Conservation (phyloP, 106 monocot genomes). For the Dendrobium huoshanense region DNA sequence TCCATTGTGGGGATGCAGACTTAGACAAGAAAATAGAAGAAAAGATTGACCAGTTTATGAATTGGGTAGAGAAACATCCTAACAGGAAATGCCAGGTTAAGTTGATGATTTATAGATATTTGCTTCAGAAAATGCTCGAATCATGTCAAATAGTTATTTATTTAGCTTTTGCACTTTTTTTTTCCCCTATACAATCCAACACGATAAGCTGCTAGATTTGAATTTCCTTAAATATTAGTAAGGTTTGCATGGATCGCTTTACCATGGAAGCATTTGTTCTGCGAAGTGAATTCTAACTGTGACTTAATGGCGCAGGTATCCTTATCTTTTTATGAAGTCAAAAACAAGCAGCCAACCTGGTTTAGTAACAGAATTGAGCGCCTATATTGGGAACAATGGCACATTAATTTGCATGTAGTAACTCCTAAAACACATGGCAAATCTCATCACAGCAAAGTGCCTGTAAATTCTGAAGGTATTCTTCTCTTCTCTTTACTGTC, state of each 20-base stretch:
- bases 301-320: conserved; percentile 44
- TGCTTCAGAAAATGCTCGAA: background rate
- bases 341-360: conserved; percentile 81
- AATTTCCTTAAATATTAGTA: background rate
- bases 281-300: background rate
- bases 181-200: background rate
- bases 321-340: conserved; percentile 87
- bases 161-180: background rate
- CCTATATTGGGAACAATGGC: conserved; percentile 90
- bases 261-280: background rate
- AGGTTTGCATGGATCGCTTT: background rate
- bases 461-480: conserved; percentile 47
- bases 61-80: conserved; percentile 91
- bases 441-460: conserved; percentile 36
- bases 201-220: background rate
- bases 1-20: conserved; percentile 87
- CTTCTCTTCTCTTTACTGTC: conserved; percentile 4
- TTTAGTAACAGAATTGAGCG: conserved; percentile 88
- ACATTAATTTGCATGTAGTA: conserved; percentile 67
- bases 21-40: conserved; percentile 94
- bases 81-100: conserved; percentile 84
- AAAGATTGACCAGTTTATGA: conserved; percentile 70
- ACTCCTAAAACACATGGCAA: conserved; percentile 55
- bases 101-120: background rate
- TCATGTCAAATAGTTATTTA: background rate